A percentile compares a stretch with the other conserved stretches of the same genome.
Evolutionary conservation across 371 early-diverging fungal species (phyloP).

Genomic region (Actinomortierella wolfii): DNA sequence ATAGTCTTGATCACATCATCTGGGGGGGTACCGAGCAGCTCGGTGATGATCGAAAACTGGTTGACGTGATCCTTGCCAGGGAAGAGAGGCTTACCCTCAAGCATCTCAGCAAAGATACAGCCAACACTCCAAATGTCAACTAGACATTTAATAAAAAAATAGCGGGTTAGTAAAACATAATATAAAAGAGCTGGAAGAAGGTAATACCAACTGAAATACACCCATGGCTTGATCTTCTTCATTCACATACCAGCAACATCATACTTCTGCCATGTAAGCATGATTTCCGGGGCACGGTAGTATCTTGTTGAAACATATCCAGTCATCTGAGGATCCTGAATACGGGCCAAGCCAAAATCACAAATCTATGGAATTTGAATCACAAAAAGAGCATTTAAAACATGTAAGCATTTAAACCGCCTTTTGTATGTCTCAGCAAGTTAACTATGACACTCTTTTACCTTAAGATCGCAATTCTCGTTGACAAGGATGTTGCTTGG

Average conservation of each 20-base stretch:
- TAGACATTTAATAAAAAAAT: conserved; percentile 19
- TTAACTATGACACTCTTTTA: conserved; percentile 28
- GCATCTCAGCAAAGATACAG: conserved; percentile 98
- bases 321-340: conserved; percentile 92
- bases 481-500: conserved; percentile 95
- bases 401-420: neutral
- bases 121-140: conserved; percentile 99
- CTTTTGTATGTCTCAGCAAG: neutral
- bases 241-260: conserved; percentile 78
- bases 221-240: too few relatives aligned
- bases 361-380: conserved; percentile 69
- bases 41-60: conserved; percentile 94
- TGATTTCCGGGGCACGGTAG: conserved; percentile 99
- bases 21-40: conserved; percentile 92
- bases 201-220: too few relatives aligned
- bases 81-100: conserved; percentile 95
- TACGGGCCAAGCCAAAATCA: conserved; percentile 96
- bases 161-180: neutral
- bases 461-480: conserved; percentile 94
- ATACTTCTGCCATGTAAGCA: conserved; percentile 98
- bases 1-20: conserved; percentile 93
- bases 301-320: conserved; percentile 98
- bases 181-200: too few relatives aligned
- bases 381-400: neutral
- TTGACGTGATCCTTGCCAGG: conserved; percentile 96